Conservation (phyloP, 2,329 filamentous ascomycete genomes). For the Diaporthe helianthi region DNA sequence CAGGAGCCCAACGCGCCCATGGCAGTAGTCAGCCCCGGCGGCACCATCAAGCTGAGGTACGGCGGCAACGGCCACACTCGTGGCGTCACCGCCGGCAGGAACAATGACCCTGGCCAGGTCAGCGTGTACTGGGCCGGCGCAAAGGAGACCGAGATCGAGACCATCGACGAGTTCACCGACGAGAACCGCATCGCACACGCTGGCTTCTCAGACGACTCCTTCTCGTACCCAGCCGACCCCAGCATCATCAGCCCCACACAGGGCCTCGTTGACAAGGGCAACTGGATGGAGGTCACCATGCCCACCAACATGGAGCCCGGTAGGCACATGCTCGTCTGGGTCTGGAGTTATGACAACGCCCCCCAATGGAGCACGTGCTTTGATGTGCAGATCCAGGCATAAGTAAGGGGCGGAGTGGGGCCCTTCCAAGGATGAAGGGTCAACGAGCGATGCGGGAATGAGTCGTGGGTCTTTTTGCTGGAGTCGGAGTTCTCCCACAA, state of each 20-base stretch:
- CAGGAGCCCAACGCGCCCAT: slow-evolving; percentile 19
- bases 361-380: slow-evolving; percentile 24
- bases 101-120: slow-evolving; percentile 17
- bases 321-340: slow-evolving; percentile 23
- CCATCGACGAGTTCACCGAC: slow-evolving; percentile 26
- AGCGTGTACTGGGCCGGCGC: slow-evolving; percentile 22
- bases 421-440: background rate
- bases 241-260: slow-evolving; percentile 19
- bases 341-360: slow-evolving; percentile 15
- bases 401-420: background rate
- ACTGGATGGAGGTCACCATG: slow-evolving; percentile 23
- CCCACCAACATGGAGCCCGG: slow-evolving; percentile 19
- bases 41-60: slow-evolving; percentile 20
- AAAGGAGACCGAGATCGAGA: slow-evolving; percentile 23
- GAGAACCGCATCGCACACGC: slow-evolving; percentile 21
- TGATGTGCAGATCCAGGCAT: slow-evolving; percentile 16
- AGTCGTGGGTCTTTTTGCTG: slow-evolving; percentile 11
- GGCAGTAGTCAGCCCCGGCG: slow-evolving; percentile 20
- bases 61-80: slow-evolving; percentile 23
- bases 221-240: slow-evolving; percentile 16
- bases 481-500: slow-evolving; percentile 16
- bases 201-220: slow-evolving; percentile 20
- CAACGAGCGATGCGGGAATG: slow-evolving; percentile 15
- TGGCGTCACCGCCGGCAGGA: background rate
- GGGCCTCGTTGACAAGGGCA: slow-evolving; percentile 21